phyloP scores from a whole-genome alignment of 139 green algal genomes.

The Nannochloris sp. region DNA sequence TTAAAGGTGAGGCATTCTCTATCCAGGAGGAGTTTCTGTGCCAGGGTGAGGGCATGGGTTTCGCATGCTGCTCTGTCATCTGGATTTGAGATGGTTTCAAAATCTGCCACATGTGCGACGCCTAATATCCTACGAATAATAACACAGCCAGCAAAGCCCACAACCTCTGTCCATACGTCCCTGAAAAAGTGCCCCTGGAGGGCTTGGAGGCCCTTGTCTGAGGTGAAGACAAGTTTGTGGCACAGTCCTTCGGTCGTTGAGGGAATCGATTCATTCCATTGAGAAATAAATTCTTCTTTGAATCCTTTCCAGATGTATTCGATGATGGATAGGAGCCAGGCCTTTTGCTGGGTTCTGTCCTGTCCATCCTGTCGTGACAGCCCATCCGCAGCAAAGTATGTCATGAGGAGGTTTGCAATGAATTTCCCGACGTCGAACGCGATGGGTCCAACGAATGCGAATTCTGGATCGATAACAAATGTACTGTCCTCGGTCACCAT shows the following conservation, averaged over 20 bases:
- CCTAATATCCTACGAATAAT: slow-evolving; percentile 81
- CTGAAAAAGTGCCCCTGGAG: slow-evolving; percentile 66
- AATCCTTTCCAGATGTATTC: slow-evolving; percentile 61
- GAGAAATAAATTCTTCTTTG: slow-evolving; percentile 41
- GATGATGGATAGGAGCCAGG: slow-evolving; percentile 50
- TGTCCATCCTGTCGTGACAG: not conserved
- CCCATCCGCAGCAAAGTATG: slow-evolving; percentile 62
- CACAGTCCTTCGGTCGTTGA: slow-evolving; percentile 31
- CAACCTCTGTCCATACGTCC: slow-evolving; percentile 58
- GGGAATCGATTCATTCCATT: slow-evolving; percentile 42
- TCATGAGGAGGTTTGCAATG: slow-evolving; percentile 84
- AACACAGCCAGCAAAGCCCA: slow-evolving; percentile 52
- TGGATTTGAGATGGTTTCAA: slow-evolving; percentile 65
- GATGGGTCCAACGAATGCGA: slow-evolving; percentile 91
- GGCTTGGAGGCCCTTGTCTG: slow-evolving; percentile 12
- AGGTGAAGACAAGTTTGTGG: slow-evolving; percentile 28
- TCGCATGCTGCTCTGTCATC: slow-evolving; percentile 69
- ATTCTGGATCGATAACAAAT: slow-evolving; percentile 91
- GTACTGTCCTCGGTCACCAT: slow-evolving; percentile 66
- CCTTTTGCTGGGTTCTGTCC: slow-evolving; percentile 31
- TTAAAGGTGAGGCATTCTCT: not conserved
- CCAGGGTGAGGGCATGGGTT: slow-evolving; percentile 63
- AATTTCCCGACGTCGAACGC: slow-evolving; percentile 96
- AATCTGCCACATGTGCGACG: slow-evolving; percentile 89
- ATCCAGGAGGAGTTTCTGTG: slow-evolving; percentile 46